These are phyloP conservation scores for Fusarium sp. DNA, from an alignment of 2,329 filamentous ascomycete species.

Conservation along the genomic window DNA sequence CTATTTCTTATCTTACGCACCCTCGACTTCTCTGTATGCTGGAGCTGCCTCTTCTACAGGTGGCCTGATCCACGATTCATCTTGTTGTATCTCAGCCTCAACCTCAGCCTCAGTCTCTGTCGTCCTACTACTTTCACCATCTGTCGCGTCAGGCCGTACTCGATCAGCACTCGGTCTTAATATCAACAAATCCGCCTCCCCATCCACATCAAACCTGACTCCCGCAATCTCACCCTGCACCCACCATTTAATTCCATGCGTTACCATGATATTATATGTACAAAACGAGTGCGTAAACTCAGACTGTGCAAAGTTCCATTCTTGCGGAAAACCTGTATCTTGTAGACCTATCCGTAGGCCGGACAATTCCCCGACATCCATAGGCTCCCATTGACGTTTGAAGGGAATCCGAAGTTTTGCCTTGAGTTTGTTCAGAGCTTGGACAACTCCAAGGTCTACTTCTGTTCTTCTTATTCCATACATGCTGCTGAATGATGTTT, in stretches of 20 bases:
- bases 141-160: too few relatives aligned
- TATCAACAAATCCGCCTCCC: background rate
- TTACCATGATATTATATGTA: background rate
- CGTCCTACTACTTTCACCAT: background rate
- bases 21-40: too few relatives aligned
- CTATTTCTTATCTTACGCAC: too few relatives aligned
- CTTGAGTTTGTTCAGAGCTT: background rate
- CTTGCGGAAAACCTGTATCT: background rate
- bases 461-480: background rate
- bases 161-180: background rate
- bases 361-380: background rate
- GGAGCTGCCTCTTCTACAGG: background rate
- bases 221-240: background rate
- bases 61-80: background rate
- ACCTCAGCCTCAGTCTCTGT: background rate
- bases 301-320: background rate
- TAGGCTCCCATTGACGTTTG: background rate
- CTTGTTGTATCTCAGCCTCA: background rate
- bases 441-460: background rate
- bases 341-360: background rate
- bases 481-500: background rate
- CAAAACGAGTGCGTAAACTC: background rate
- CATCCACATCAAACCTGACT: background rate
- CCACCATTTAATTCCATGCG: background rate
- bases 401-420: background rate